Evolutionary conservation across 2,329 filamentous ascomycete genomes (phyloP).

Genomic region (Stachybotrys echinatus): DNA sequence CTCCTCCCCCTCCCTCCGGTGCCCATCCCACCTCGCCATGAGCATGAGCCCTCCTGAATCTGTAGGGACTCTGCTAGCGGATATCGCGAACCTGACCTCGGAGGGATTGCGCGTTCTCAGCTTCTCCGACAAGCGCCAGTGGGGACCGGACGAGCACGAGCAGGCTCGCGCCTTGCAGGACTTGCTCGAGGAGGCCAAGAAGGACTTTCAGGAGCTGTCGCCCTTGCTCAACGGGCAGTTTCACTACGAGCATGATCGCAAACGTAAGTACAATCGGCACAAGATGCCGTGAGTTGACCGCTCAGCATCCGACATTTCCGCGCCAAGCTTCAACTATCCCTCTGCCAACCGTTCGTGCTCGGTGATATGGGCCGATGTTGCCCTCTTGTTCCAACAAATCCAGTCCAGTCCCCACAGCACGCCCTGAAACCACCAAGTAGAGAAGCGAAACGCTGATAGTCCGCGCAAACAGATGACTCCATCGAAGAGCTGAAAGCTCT

Average conservation of each 20-base stretch:
- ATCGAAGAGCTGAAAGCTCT: conserved; percentile 44
- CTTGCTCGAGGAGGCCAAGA: conserved; percentile 53
- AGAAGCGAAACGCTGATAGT: conserved; percentile 9
- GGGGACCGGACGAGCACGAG: conserved; percentile 55
- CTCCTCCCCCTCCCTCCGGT: conserved; percentile 3
- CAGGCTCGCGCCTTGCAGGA: conserved; percentile 50
- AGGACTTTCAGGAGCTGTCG: conserved; percentile 54
- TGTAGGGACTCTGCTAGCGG: conserved; percentile 53
- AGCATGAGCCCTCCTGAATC: conserved; percentile 42
- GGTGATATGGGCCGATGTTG: too few species aligned
- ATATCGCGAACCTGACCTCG: conserved; percentile 48
- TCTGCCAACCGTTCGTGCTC: too few species aligned
- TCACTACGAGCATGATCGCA: conserved; percentile 54
- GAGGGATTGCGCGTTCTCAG: conserved; percentile 49
- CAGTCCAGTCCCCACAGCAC: conserved; percentile 3
- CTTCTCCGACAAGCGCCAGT: conserved; percentile 53
- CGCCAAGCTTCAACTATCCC: too few species aligned
- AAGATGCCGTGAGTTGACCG: too few species aligned
- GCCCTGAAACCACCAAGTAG: conserved; percentile 1
- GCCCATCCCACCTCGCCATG: too few species aligned
- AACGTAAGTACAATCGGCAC: too few species aligned
- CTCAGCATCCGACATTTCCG: too few species aligned
- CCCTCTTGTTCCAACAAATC: too few species aligned
- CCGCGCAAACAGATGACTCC: conserved; percentile 38
- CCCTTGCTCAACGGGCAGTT: conserved; percentile 49